A percentile compares a stretch with the other conserved stretches of the same genome.
Conservation (phyloP, 2,329 filamentous ascomycete genomes). For the Aureobasidium sp. region DNA sequence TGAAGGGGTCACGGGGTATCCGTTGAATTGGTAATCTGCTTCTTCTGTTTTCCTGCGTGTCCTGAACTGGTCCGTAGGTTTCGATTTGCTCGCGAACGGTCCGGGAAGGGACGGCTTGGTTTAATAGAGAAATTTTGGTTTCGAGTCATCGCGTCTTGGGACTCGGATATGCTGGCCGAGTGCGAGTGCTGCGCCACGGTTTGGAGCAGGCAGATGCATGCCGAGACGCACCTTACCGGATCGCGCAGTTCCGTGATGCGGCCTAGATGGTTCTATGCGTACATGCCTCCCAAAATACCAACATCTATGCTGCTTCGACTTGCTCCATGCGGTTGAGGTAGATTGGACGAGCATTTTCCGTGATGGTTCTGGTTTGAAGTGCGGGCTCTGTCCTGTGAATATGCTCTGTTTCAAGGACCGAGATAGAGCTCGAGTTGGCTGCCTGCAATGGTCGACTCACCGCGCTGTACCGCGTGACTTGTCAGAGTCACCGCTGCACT, state of each 20-base stretch:
- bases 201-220: conserved; percentile 4
- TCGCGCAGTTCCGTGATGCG: not conserved
- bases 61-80: not conserved
- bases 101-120: not conserved
- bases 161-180: conserved; percentile 9
- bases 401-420: not conserved
- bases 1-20: conserved; percentile 2
- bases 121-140: not conserved
- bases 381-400: not conserved
- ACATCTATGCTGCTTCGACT: not conserved
- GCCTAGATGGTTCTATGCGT: conserved; percentile 4
- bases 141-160: not conserved
- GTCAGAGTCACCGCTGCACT: not conserved
- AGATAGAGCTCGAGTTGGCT: not conserved
- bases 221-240: conserved; percentile 7
- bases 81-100: not conserved
- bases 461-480: conserved; percentile 4
- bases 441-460: conserved; percentile 5
- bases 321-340: not conserved
- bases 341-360: not conserved
- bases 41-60: not conserved
- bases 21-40: not conserved
- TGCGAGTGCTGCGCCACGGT: conserved; percentile 3
- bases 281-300: conserved; percentile 6
- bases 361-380: not conserved